Evolutionary conservation across 805 yeast species (phyloP), one percentile per base, ranked within the genome.

Genomic region (Wickerhamomyces canadensis): DNA sequence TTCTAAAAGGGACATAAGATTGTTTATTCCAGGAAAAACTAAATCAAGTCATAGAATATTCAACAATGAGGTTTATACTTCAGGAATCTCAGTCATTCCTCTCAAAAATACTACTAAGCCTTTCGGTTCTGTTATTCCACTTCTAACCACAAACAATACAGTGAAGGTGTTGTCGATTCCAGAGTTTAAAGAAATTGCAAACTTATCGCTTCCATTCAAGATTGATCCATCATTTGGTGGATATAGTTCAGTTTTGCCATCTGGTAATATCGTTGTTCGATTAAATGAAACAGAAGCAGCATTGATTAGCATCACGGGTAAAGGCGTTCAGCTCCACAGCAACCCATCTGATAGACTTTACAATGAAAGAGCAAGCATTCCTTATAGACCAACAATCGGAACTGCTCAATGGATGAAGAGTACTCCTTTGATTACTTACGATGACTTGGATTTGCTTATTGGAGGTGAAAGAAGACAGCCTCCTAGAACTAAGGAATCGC

Each of bases 321-420:
- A 58, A 16, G 71, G 72, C 16, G 41, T 43, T 27, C 35, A 36
- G 31, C 51, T 45, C 8, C 40, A 35, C 11, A 37, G 45, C 11
- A 19, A 31, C 0, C 42, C 49, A n/a, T 56, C 66, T 1, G 95
- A 85, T 56, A 61, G 70, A 2, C 61, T 93, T 25, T 89, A 81
- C 62, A 82, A 84, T 51, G 81, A 76, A 19, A 74, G 77, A 43
- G 68, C 83, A 31, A 62, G 72, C 6, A 72, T 82, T 16, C 94
- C 96, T 2, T 74, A 76, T 23, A 70, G 98, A 33, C 99, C 98
- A 3, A 69, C 76, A 5, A 76, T 85, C 6, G 76, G 87, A 26
- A 74, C 93, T 0, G 65, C 84, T 31, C 91, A 82, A 57, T 84
- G 96, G 93, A 85, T 93, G 6, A 76, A 81, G 47, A 96, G 96